Conservation (phyloP, 1,139 yeast species). For the Nakaseomyces sp. region DNA sequence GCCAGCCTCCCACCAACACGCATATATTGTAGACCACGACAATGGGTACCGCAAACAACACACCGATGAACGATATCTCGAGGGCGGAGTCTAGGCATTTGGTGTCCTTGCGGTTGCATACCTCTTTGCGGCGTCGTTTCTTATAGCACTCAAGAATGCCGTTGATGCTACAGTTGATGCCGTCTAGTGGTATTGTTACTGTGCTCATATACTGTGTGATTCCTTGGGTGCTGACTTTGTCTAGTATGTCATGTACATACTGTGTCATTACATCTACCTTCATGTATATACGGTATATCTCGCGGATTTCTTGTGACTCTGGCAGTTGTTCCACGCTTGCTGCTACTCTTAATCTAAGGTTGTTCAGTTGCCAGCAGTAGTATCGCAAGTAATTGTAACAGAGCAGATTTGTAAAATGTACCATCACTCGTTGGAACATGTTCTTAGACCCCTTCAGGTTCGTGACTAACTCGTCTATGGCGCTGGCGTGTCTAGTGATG, state of each 20-base stretch:
- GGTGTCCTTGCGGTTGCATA: neutral
- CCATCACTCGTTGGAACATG: neutral
- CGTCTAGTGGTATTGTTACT: neutral
- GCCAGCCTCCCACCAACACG: neutral
- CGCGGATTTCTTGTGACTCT: neutral
- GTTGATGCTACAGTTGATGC: neutral
- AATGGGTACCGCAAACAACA: neutral
- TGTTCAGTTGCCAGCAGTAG: neutral
- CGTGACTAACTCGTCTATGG: neutral
- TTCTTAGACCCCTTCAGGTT: neutral
- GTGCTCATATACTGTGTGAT: neutral
- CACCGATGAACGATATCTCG: neutral
- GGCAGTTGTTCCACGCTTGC: too few species aligned
- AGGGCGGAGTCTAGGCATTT: neutral
- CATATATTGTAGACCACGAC: neutral
- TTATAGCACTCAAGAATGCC: neutral
- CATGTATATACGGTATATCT: neutral
- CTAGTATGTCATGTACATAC: neutral
- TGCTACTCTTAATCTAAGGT: neutral
- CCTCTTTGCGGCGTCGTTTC: conserved; percentile 1
- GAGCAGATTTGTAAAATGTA: neutral
- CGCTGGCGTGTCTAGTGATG: neutral
- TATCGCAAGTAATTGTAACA: neutral
- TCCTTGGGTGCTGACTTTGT: neutral
- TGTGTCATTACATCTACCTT: neutral